Evolutionary conservation across 2,329 filamentous ascomycete species (phyloP).

Genomic region (Calonectria pseudoturangicola): DNA sequence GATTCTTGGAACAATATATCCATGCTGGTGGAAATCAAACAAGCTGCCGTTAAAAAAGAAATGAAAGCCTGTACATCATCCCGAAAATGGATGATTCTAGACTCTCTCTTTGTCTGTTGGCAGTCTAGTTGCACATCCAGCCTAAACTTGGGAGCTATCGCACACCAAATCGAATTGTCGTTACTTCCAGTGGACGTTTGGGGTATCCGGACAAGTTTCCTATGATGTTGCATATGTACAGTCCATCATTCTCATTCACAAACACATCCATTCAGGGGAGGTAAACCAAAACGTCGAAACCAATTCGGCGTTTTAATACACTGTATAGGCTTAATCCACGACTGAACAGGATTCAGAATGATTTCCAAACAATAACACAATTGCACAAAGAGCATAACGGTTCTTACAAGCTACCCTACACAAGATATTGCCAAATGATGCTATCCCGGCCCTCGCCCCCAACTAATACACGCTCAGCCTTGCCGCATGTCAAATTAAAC

Average conservation of each 20-base stretch:
- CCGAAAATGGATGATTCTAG: background rate
- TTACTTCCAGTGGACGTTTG: background rate
- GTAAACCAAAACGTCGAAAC: too few relatives aligned
- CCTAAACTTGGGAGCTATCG: background rate
- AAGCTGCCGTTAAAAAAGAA: background rate
- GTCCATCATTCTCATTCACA: background rate
- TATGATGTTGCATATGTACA: background rate
- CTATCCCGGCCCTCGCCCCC: background rate
- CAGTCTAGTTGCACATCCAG: background rate
- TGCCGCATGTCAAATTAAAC: conserved; percentile 16
- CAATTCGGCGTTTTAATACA: too few relatives aligned
- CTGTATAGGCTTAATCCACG: background rate
- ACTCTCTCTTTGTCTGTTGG: background rate
- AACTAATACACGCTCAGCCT: background rate
- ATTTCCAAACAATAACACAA: background rate
- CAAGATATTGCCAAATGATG: background rate
- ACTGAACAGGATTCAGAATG: background rate
- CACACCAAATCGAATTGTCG: background rate
- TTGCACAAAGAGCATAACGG: background rate
- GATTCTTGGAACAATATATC: background rate
- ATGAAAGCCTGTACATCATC: background rate
- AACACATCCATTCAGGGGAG: too few relatives aligned
- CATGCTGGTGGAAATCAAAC: background rate
- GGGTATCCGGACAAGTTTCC: background rate
- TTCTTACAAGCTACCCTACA: background rate